A percentile compares a stretch with the other conserved stretches of the same genome.
phyloP scores from a whole-genome alignment of 179 eudicot genomes.

The Patellifolia procumbens region DNA sequence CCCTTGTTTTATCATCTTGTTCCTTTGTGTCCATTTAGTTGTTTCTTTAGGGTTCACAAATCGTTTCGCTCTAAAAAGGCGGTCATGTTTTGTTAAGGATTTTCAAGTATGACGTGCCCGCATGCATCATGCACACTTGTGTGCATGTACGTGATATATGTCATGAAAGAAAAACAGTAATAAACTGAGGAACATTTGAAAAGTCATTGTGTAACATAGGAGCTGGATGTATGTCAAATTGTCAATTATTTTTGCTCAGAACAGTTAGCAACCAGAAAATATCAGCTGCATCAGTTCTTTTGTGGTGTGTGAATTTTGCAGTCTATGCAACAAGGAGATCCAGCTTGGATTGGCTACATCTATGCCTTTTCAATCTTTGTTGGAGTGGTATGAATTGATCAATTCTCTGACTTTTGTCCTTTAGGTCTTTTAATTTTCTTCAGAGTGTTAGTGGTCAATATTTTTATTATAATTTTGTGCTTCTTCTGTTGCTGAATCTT shows the following conservation, averaged over 20 bases:
- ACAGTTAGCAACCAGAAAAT: not conserved
- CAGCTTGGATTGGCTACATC: constrained; percentile 79
- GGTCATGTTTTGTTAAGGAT: too few relatives aligned
- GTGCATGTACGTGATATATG: too few relatives aligned
- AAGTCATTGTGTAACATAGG: too few relatives aligned
- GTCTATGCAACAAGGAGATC: constrained; percentile 86
- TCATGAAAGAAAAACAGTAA: too few relatives aligned
- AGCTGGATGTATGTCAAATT: not conserved
- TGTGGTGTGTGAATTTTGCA: constrained; percentile 38
- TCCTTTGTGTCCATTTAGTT: too few relatives aligned
- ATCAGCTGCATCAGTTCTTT: constrained; percentile 4
- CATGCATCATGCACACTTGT: too few relatives aligned
- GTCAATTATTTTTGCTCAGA: not conserved
- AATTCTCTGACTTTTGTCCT: not conserved
- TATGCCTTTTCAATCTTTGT: constrained; percentile 74
- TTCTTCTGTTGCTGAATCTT: not conserved
- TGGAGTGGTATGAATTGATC: constrained; percentile 62
- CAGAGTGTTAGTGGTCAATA: not conserved
- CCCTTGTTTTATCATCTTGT: too few relatives aligned
- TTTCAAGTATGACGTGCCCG: too few relatives aligned
- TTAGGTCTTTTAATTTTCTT: not conserved
- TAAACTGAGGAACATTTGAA: too few relatives aligned
- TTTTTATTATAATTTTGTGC: not conserved
- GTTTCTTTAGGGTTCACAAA: too few relatives aligned
- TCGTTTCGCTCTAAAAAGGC: too few relatives aligned